phyloP scores from a whole-genome alignment of 139 green algal genomes.

The Yamagishiella unicocca region DNA sequence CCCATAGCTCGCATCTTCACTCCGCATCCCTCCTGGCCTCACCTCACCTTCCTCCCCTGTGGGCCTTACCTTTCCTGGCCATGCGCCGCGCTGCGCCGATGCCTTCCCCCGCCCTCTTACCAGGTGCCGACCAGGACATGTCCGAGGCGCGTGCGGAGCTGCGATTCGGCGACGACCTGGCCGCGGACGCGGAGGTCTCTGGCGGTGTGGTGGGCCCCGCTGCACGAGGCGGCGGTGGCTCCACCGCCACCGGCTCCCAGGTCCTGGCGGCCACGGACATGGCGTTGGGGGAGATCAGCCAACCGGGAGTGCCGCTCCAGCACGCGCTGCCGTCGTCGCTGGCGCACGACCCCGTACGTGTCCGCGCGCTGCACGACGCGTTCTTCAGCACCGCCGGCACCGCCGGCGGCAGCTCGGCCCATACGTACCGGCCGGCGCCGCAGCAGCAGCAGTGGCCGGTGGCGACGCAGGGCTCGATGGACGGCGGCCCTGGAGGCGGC shows the following conservation, averaged over 20 bases:
- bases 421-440: neutral
- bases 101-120: neutral
- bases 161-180: slow-evolving; percentile 31
- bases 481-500: neutral
- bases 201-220: slow-evolving; percentile 10
- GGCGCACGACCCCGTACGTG: slow-evolving; percentile 65
- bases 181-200: neutral
- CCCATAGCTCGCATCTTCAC: too few relatives aligned
- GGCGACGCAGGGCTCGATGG: neutral
- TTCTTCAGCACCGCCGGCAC: slow-evolving; percentile 43
- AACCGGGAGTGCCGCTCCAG: slow-evolving; percentile 58
- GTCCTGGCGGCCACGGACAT: neutral
- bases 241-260: neutral
- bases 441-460: neutral
- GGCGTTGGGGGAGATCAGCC: neutral
- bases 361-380: slow-evolving; percentile 67
- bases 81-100: too few relatives aligned
- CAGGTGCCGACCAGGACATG: slow-evolving; percentile 44
- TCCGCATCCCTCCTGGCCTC: too few relatives aligned
- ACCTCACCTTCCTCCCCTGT: too few relatives aligned
- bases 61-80: too few relatives aligned
- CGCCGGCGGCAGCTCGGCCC: neutral
- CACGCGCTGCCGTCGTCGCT: slow-evolving; percentile 73
- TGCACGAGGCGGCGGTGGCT: neutral
- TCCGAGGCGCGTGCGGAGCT: slow-evolving; percentile 19